Conservation (phyloP, 2,329 filamentous ascomycete species). For the Phaeoacremonium minimum region DNA sequence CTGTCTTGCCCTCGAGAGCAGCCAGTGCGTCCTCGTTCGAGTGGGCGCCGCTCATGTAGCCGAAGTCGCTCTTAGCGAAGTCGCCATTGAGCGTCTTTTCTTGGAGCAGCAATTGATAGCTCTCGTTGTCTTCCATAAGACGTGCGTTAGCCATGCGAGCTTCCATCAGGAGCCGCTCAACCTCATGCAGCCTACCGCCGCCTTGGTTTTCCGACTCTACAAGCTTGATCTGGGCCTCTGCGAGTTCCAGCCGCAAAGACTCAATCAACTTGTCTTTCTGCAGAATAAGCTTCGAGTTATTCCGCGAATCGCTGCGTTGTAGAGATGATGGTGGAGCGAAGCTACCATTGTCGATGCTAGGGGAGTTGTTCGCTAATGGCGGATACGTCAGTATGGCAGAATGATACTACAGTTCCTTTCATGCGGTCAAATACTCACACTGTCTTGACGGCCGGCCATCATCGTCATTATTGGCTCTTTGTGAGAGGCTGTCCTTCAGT, state of each 20-base stretch:
- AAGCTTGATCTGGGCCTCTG: slow-evolving; percentile 91
- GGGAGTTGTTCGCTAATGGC: slow-evolving; percentile 45
- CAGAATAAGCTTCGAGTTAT: slow-evolving; percentile 82
- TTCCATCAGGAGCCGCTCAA: slow-evolving; percentile 88
- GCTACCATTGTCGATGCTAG: slow-evolving; percentile 67
- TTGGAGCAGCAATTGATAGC: slow-evolving; percentile 89
- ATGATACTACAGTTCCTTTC: too few relatives aligned
- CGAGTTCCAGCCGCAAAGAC: slow-evolving; percentile 83
- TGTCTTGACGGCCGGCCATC: slow-evolving; percentile 54
- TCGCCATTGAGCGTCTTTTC: slow-evolving; percentile 96
- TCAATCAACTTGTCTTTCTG: slow-evolving; percentile 98
- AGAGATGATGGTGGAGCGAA: slow-evolving; percentile 85
- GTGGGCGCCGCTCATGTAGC: slow-evolving; percentile 54
- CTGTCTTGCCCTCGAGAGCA: slow-evolving; percentile 53
- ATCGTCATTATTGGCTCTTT: slow-evolving; percentile 60
- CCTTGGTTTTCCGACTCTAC: slow-evolving; percentile 92
- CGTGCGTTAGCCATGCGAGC: slow-evolving; percentile 93
- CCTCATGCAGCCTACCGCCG: slow-evolving; percentile 78
- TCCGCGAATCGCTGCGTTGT: slow-evolving; percentile 82
- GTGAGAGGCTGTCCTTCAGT: slow-evolving; percentile 82
- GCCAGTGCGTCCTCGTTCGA: slow-evolving; percentile 61
- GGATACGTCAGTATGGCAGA: too few relatives aligned
- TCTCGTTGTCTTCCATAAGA: slow-evolving; percentile 97
- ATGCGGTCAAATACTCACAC: slow-evolving; percentile 35
- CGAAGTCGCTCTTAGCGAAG: slow-evolving; percentile 77